Percentiles rank a stretch among this genome's conserved stretches.
phyloP scores from a whole-genome alignment of 192 early-diverging fungal genomes.

The Backusella liffmaniae region DNA sequence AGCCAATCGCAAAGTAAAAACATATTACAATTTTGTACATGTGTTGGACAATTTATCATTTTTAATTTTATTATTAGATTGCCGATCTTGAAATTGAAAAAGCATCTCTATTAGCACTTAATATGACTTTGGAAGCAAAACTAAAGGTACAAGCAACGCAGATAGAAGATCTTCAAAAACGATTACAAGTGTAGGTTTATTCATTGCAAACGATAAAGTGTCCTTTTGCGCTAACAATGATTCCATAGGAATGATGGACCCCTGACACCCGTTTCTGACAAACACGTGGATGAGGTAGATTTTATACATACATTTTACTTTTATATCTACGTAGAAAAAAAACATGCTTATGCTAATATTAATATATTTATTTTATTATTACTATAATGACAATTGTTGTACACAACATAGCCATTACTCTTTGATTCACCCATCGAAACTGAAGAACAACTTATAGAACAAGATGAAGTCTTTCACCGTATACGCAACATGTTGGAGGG shows the following conservation, averaged over 20 bases:
- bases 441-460: constrained; percentile 8
- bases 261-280: constrained; percentile 26
- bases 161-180: constrained; percentile 19
- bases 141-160: constrained; percentile 10
- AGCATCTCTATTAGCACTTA: constrained; percentile 20
- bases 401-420: background rate
- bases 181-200: constrained; percentile 11
- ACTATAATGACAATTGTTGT: background rate
- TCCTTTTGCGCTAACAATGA: background rate
- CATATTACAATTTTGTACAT: background rate
- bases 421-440: constrained; percentile 1
- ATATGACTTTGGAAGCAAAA: constrained; percentile 20
- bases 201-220: background rate
- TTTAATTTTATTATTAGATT: constrained; percentile 17
- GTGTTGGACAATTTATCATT: background rate
- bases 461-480: constrained; percentile 19
- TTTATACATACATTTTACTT: background rate
- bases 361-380: background rate
- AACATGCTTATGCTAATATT: background rate
- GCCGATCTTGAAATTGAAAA: constrained; percentile 31
- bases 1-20: constrained; percentile 21
- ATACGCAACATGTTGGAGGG: constrained; percentile 13
- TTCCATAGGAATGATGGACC: constrained; percentile 26
- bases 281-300: constrained; percentile 23
- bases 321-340: background rate